Conservation (phyloP, 2,329 filamentous ascomycete genomes). For the Nothomitra cinnamomea region DNA sequence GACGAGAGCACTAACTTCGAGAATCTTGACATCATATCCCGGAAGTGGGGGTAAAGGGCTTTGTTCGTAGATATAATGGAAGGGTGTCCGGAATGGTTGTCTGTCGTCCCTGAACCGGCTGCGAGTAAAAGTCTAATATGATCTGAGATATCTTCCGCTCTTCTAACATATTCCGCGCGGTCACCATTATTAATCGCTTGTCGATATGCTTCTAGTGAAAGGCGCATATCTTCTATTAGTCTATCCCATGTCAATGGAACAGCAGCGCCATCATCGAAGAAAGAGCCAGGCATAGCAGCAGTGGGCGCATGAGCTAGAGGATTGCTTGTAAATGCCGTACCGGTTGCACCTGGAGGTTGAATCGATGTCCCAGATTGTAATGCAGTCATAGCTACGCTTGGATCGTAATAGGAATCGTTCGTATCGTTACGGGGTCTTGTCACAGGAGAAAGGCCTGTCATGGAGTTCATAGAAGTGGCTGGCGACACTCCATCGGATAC, state of each 20-base stretch:
- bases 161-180: slow-evolving; percentile 77
- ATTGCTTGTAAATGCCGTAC: slow-evolving; percentile 37
- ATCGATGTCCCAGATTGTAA: slow-evolving; percentile 18
- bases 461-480: slow-evolving; percentile 80
- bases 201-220: slow-evolving; percentile 75
- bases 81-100: slow-evolving; percentile 95
- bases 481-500: slow-evolving; percentile 59
- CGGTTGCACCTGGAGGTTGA: slow-evolving; percentile 32
- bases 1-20: slow-evolving; percentile 98
- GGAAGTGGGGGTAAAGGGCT: slow-evolving; percentile 87
- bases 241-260: slow-evolving; percentile 75
- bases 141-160: slow-evolving; percentile 96
- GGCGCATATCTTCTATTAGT: slow-evolving; percentile 83
- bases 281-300: slow-evolving; percentile 52
- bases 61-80: slow-evolving; percentile 99
- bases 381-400: slow-evolving; percentile 10
- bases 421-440: slow-evolving; percentile 35
- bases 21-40: slow-evolving; percentile 99
- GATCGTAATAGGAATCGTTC: slow-evolving; percentile 20
- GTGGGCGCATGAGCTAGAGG: slow-evolving; percentile 26
- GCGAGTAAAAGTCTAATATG: slow-evolving; percentile 86
- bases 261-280: slow-evolving; percentile 76
- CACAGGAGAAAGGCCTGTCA: slow-evolving; percentile 50
- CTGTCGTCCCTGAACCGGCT: slow-evolving; percentile 88
- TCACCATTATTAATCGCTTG: slow-evolving; percentile 72